These are phyloP conservation scores for Hsuehochloa calcarea DNA, from an alignment of 176 grass and related monocot genomes.

Conservation along the genomic window DNA sequence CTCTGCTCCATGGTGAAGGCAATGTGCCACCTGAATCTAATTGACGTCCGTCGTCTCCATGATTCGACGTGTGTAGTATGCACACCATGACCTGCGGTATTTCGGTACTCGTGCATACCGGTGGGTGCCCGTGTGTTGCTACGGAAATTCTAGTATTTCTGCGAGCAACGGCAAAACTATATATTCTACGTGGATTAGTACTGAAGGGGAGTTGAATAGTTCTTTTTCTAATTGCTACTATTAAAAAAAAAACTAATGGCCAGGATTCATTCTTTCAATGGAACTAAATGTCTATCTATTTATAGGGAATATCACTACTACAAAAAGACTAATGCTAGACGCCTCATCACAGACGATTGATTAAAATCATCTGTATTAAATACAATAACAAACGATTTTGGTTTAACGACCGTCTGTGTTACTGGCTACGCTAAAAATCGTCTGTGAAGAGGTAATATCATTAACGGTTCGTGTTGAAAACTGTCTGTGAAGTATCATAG, in stretches of 20 bases:
- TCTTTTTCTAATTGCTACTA: not conserved
- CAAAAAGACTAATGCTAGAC: too few relatives aligned
- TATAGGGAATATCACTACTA: too few relatives aligned
- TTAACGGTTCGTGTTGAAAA: too few relatives aligned
- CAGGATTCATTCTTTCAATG: not conserved
- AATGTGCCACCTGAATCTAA: conserved; percentile 41
- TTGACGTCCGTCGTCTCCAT: not conserved
- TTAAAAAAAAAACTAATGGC: not conserved
- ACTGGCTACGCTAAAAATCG: too few relatives aligned
- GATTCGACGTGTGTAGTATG: not conserved
- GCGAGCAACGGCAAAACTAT: not conserved
- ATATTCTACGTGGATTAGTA: too few relatives aligned
- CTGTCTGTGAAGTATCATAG: too few relatives aligned
- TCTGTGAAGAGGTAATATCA: too few relatives aligned
- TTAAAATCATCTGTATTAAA: too few relatives aligned
- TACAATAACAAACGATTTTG: too few relatives aligned
- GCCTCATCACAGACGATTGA: too few relatives aligned
- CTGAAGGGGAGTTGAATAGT: not conserved
- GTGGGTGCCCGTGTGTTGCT: not conserved
- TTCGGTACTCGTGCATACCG: not conserved
- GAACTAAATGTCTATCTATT: too few relatives aligned
- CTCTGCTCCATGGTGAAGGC: conserved; percentile 39
- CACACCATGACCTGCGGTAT: not conserved
- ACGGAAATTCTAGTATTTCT: not conserved
- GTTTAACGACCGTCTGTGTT: too few relatives aligned